Conservation (phyloP, 768 basidiomycete genomes). For the Xerocomus brunneocitrinus region DNA sequence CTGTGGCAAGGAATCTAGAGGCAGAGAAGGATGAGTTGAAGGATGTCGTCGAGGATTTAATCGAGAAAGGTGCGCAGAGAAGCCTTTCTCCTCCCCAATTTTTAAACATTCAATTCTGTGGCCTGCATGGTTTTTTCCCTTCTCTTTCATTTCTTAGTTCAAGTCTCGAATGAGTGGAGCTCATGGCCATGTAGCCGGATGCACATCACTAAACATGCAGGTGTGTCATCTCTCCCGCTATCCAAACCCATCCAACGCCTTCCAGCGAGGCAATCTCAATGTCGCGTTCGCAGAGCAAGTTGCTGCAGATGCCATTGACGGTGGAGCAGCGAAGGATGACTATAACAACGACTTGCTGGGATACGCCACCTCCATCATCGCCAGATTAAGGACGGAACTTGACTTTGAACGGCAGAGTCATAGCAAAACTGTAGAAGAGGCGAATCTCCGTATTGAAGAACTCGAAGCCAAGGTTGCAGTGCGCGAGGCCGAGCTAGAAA, state of each 20-base stretch:
- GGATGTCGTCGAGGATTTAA: slow-evolving; percentile 47
- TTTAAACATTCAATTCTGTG: slow-evolving; percentile 2
- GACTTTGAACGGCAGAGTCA: slow-evolving; percentile 44
- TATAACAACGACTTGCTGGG: slow-evolving; percentile 30
- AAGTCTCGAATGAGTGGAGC: slow-evolving; percentile 41
- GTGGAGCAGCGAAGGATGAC: background rate
- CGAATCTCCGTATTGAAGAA: slow-evolving; percentile 38
- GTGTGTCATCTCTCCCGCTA: slow-evolving; percentile 31
- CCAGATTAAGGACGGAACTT: slow-evolving; percentile 39
- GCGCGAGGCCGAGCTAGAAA: slow-evolving; percentile 53
- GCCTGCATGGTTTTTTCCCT: background rate
- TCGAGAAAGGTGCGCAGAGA: slow-evolving; percentile 52
- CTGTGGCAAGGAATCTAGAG: slow-evolving; percentile 34
- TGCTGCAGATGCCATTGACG: background rate
- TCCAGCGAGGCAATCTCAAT: slow-evolving; percentile 20
- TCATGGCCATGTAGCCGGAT: slow-evolving; percentile 46
- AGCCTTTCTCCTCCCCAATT: background rate
- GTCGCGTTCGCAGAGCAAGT: slow-evolving; percentile 19
- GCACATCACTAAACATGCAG: slow-evolving; percentile 37
- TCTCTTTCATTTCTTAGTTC: slow-evolving; percentile 32
- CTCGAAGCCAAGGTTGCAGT: slow-evolving; percentile 53
- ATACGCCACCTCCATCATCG: slow-evolving; percentile 44
- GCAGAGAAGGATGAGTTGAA: slow-evolving; percentile 50
- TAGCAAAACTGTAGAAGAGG: slow-evolving; percentile 34
- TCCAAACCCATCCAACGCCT: slow-evolving; percentile 11